A percentile compares a stretch with the other conserved stretches of the same genome.
Evolutionary conservation across 1,139 yeast genomes (phyloP).

Genomic region (Yamadazyma diddensiae): DNA sequence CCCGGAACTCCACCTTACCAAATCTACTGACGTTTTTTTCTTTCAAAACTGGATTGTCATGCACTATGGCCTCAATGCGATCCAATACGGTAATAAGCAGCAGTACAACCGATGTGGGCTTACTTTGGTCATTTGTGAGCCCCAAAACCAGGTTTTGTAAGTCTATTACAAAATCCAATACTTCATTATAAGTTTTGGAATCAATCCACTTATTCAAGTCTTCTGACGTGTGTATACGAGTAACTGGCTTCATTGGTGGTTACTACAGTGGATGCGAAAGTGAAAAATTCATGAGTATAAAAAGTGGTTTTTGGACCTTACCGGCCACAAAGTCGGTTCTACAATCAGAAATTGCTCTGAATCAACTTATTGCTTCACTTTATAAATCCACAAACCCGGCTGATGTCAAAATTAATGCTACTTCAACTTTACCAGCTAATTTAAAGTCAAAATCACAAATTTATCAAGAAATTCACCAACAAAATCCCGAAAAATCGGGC

Average conservation of each 20-base stretch:
- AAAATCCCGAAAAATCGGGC: slow-evolving; percentile 19
- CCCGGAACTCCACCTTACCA: slow-evolving; percentile 87
- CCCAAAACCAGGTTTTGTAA: slow-evolving; percentile 73
- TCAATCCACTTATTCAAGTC: slow-evolving; percentile 67
- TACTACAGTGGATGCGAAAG: neutral
- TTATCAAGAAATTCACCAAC: slow-evolving; percentile 23
- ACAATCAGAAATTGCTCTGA: neutral
- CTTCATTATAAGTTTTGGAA: slow-evolving; percentile 47
- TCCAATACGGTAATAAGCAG: slow-evolving; percentile 41
- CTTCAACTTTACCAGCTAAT: slow-evolving; percentile 37
- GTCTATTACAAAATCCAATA: slow-evolving; percentile 53
- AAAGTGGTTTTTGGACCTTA: slow-evolving; percentile 5
- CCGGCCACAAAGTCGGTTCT: slow-evolving; percentile 2
- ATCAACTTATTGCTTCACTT: slow-evolving; percentile 3
- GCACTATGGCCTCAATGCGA: slow-evolving; percentile 43
- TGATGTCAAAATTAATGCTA: slow-evolving; percentile 25
- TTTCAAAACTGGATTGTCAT: slow-evolving; percentile 61
- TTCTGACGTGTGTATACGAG: slow-evolving; percentile 54
- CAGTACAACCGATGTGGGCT: slow-evolving; percentile 30
- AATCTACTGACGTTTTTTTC: slow-evolving; percentile 75
- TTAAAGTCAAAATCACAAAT: slow-evolving; percentile 30
- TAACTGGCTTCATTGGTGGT: slow-evolving; percentile 31
- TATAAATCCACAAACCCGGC: slow-evolving; percentile 1
- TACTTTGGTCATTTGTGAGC: slow-evolving; percentile 45
- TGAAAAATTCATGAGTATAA: neutral